These are phyloP conservation scores for Gossypium armourianum DNA, from an alignment of 441 rosid genomes.

Conservation along the genomic window DNA sequence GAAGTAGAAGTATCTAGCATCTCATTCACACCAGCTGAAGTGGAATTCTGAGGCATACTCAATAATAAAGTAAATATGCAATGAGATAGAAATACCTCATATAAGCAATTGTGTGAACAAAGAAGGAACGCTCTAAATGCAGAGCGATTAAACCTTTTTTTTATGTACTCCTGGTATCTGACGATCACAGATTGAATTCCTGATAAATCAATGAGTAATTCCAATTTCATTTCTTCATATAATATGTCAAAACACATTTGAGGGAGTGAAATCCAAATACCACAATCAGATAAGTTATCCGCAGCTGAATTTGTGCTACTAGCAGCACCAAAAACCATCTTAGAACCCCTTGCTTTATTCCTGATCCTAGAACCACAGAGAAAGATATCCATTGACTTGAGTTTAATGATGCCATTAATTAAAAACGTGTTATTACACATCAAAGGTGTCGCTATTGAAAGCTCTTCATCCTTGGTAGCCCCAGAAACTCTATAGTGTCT, in stretches of 20 bases:
- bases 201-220: conserved; percentile 32
- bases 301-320: conserved; percentile 24
- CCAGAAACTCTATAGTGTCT: conserved; percentile 29
- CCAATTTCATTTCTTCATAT: conserved; percentile 43
- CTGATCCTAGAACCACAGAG: conserved; percentile 43
- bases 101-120: conserved; percentile 43
- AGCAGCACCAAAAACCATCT: conserved; percentile 27
- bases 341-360: conserved; percentile 24
- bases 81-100: conserved; percentile 54
- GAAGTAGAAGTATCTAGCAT: conserved; percentile 24
- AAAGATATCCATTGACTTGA: conserved; percentile 48
- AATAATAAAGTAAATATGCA: conserved; percentile 37
- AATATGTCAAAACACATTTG: conserved; percentile 34
- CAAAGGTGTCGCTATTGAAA: conserved; percentile 25
- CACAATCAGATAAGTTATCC: conserved; percentile 31
- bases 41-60: conserved; percentile 32
- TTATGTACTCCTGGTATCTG: conserved; percentile 35
- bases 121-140: conserved; percentile 30
- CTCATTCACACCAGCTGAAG: conserved; percentile 23
- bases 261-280: conserved; percentile 53
- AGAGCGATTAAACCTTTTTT: conserved; percentile 37
- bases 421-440: conserved; percentile 28
- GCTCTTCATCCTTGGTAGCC: conserved; percentile 31
- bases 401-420: conserved; percentile 40
- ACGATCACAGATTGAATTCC: conserved; percentile 43